These are phyloP conservation scores for Penicillium goetzii DNA, from an alignment of 495 filamentous ascomycete species.

Conservation along the genomic window DNA sequence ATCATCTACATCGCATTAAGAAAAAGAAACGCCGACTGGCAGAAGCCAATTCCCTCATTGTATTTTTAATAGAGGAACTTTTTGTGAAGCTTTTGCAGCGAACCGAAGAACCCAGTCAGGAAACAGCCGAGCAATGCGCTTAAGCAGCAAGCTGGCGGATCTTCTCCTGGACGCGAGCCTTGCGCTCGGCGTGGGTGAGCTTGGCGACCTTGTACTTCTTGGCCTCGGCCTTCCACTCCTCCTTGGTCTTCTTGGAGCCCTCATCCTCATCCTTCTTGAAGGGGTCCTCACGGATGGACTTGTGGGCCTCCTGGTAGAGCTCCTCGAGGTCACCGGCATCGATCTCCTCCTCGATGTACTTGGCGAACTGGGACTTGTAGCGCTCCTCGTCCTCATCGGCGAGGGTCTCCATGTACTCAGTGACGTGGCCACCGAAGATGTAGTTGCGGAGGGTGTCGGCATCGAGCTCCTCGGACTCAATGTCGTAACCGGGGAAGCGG, in stretches of 20 bases:
- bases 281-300: conserved; percentile 95
- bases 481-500: conserved; percentile 98
- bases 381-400: conserved; percentile 99
- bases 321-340: conserved; percentile 98
- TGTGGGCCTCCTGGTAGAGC: conserved; percentile 91
- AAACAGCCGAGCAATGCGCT: conserved; percentile 28
- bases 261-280: conserved; percentile 89
- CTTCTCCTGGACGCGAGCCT: conserved; percentile 80
- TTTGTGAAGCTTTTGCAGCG: conserved; percentile 26
- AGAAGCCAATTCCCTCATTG: conserved; percentile 34
- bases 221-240: conserved; percentile 93
- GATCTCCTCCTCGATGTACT: conserved; percentile 95
- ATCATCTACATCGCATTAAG: conserved; percentile 34
- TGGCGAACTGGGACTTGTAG: conserved; percentile 95
- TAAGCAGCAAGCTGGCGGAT: conserved; percentile 67
- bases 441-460: conserved; percentile 96
- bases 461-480: conserved; percentile 96
- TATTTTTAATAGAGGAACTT: conserved; percentile 28
- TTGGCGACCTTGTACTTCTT: conserved; percentile 80
- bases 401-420: conserved; percentile 99
- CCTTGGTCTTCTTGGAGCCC: conserved; percentile 87
- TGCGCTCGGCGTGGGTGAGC: conserved; percentile 78
- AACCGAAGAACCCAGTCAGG: conserved; percentile 26
- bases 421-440: conserved; percentile 97
- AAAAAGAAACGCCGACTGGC: conserved; percentile 34